phyloP scores from a whole-genome alignment of 176 grass and related monocot genomes.

The Musa acuminata region DNA sequence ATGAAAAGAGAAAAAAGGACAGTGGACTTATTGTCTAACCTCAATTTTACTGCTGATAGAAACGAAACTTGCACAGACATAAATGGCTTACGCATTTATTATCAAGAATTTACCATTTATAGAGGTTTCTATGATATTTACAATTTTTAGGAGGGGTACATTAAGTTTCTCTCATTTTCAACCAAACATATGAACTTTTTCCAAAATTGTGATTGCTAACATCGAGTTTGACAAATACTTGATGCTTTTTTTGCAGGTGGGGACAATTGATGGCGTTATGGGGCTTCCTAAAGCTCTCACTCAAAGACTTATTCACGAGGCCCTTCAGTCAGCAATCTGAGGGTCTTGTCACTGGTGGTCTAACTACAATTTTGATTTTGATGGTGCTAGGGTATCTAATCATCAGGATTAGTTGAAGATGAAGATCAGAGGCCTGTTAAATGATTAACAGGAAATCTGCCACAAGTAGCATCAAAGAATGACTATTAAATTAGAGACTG shows the following conservation, averaged over 20 bases:
- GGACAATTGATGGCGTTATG: slow-evolving; percentile 91
- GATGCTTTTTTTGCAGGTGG: slow-evolving; percentile 39
- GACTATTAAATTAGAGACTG: no score
- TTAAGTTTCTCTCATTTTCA: neutral
- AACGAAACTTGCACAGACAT: neutral
- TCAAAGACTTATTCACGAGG: slow-evolving; percentile 65
- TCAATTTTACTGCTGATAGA: neutral
- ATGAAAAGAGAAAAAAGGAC: neutral
- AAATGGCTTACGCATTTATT: no score
- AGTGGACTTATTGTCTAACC: no score
- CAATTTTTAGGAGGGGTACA: neutral
- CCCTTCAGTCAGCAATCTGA: slow-evolving; percentile 26
- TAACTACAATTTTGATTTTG: neutral
- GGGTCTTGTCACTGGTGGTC: neutral
- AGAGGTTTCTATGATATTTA: neutral
- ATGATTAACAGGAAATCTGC: no score
- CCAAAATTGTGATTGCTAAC: no score
- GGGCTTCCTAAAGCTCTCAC: slow-evolving; percentile 84
- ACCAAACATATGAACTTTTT: neutral
- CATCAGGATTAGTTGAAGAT: no score
- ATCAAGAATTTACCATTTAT: no score
- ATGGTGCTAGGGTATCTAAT: no score
- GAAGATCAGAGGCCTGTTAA: no score
- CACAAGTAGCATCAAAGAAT: no score
- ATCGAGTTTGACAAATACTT: neutral